Evolutionary conservation across 2,329 filamentous ascomycete genomes (phyloP), one percentile per base, ranked within the genome.

Genomic region (Hortaea werneckii): DNA sequence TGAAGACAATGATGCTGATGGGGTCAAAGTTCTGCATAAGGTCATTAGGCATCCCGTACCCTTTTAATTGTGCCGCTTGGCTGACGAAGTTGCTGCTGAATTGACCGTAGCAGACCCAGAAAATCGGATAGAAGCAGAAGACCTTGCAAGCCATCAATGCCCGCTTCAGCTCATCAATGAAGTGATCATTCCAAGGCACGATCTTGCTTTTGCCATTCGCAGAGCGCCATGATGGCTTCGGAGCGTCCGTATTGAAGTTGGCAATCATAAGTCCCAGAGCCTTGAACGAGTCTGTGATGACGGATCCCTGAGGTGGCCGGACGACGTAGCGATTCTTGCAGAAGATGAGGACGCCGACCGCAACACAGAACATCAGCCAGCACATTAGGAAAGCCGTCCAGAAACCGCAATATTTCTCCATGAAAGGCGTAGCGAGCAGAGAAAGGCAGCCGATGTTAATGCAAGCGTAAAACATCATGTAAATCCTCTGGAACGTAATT

Each of bases 401-500:
- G 65, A 85, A 87, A 4, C 79, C 80, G 47, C 80, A 64, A 55
- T 81, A 74, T 47, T 75, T 68, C 62, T 88, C 84, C 68, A 86
- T 75, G 59, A 79, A 80, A 1, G 78, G 78, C 0, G 80, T 86
- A 5, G 76, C 79, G 54, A 87, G 73, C 44, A 78, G 69, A 0
- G 78, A 83, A 5, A 88, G 69, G 1, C 80, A 77, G n/a, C 83
- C 84, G 11, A 87, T 54, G 64, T 87, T 87, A 59, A 87, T 85
- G 65, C 78, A 82, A 62, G 75, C 62, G 65, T 86, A 86, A 68
- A 85, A 86, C 58, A 85, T 76, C 79, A 70, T 70, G 62, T 71
- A 72, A 47, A 73, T 72, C 5, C 70, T 58, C 54, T 70, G 67
- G 47, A 69, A 69, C 28, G 70, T 73, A 51, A 71, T 68, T 12